These are phyloP conservation scores for Trichoderma sp. DNA, from an alignment of 2,329 filamentous ascomycete genomes.

Conservation along the genomic window DNA sequence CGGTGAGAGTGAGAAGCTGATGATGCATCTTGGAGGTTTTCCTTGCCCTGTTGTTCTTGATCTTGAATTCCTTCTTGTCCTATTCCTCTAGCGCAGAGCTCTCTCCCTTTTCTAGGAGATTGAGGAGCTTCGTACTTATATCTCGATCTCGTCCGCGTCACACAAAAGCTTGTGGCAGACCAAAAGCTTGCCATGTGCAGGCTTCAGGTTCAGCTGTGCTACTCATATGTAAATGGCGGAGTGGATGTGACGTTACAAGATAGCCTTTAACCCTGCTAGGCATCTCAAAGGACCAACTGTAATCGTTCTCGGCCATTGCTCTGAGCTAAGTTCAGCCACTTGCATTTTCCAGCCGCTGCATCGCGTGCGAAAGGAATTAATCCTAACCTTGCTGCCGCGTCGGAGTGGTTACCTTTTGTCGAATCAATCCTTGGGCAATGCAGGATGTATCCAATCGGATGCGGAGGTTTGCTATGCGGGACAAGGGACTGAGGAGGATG, in stretches of 20 bases:
- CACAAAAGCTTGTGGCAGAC: neutral
- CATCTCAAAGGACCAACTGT: slow-evolving; percentile 7
- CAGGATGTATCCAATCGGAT: neutral
- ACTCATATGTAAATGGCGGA: neutral
- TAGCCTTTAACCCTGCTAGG: slow-evolving; percentile 16
- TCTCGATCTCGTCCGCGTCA: neutral
- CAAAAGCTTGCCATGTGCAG: neutral
- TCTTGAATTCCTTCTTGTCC: neutral
- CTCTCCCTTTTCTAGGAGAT: neutral
- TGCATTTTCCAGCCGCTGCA: neutral
- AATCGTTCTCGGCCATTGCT: slow-evolving; percentile 10
- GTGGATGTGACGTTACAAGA: slow-evolving; percentile 23
- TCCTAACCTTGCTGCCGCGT: neutral
- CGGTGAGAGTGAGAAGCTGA: neutral
- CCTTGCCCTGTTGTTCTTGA: neutral
- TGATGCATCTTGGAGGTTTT: neutral
- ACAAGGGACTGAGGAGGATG: slow-evolving; percentile 4
- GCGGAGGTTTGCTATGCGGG: neutral
- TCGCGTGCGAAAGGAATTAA: neutral
- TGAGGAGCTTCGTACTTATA: neutral
- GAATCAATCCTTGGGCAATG: neutral
- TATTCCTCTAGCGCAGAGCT: neutral
- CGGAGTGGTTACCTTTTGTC: neutral
- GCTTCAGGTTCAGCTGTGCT: neutral
- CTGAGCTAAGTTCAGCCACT: slow-evolving; percentile 7